These are phyloP conservation scores for Pulveroboletus ravenelii DNA, from an alignment of 768 basidiomycete genomes.

Conservation along the genomic window DNA sequence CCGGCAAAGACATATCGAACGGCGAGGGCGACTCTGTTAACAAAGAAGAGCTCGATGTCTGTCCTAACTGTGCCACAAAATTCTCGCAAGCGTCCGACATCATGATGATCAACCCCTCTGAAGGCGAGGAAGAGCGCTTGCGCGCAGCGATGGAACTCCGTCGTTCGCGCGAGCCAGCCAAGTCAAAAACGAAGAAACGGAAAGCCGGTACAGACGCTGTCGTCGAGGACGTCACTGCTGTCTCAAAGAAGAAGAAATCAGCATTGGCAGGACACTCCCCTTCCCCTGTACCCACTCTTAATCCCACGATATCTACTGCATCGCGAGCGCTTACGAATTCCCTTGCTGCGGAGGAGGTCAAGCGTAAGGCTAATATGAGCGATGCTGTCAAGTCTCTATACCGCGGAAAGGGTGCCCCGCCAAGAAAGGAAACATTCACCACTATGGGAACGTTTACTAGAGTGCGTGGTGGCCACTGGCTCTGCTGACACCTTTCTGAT, in stretches of 20 bases:
- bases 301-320: slow-evolving; percentile 51
- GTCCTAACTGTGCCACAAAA: slow-evolving; percentile 74
- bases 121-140: slow-evolving; percentile 62
- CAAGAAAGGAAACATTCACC: slow-evolving; percentile 82
- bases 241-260: slow-evolving; percentile 42
- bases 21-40: slow-evolving; percentile 13
- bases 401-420: slow-evolving; percentile 44
- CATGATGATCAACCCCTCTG: slow-evolving; percentile 61
- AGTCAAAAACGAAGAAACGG: slow-evolving; percentile 56
- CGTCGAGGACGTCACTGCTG: slow-evolving; percentile 25
- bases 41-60: slow-evolving; percentile 48
- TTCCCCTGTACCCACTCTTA: slow-evolving; percentile 31
- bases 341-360: slow-evolving; percentile 76
- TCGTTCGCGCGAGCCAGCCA: slow-evolving; percentile 51
- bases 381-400: slow-evolving; percentile 84
- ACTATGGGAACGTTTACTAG: slow-evolving; percentile 90
- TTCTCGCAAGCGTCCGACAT: slow-evolving; percentile 56
- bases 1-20: slow-evolving; percentile 20
- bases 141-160: slow-evolving; percentile 50
- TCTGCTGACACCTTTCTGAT: not conserved
- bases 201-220: slow-evolving; percentile 42
- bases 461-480: slow-evolving; percentile 43
- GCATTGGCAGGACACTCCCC: slow-evolving; percentile 10
- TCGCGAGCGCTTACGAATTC: slow-evolving; percentile 66
- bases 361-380: slow-evolving; percentile 80